Evolutionary conservation across 2,329 filamentous ascomycete genomes (phyloP).

Genomic region (Daldinia sp.): DNA sequence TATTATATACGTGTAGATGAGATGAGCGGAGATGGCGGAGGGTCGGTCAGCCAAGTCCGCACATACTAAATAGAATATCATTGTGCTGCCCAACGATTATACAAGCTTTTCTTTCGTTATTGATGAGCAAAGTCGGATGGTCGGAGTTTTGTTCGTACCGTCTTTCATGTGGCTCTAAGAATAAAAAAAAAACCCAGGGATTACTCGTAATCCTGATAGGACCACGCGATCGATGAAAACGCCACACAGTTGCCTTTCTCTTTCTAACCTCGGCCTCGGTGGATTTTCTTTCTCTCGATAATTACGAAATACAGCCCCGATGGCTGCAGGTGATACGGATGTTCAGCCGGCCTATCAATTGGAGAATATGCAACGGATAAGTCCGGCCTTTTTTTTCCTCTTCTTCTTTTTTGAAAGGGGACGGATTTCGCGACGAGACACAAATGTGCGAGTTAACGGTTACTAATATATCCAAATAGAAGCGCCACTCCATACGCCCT

Average conservation of each 20-base stretch:
- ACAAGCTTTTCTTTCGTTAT: neutral
- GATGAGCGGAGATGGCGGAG: constrained; percentile 1
- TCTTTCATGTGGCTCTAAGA: neutral
- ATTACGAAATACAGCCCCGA: constrained; percentile 5
- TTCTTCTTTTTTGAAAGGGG: neutral
- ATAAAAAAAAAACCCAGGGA: neutral
- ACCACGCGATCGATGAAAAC: neutral
- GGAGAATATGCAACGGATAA: neutral
- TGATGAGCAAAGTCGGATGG: neutral
- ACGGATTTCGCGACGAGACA: neutral
- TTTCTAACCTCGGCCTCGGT: neutral
- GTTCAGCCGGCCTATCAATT: neutral
- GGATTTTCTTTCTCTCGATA: neutral
- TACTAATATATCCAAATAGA: neutral
- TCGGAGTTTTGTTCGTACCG: constrained; percentile 1
- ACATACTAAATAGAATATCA: neutral
- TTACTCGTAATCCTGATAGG: constrained; percentile 4
- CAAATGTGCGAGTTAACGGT: neutral
- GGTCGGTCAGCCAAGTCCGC: constrained; percentile 2
- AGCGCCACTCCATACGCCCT: neutral
- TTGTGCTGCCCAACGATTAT: neutral
- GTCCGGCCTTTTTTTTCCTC: neutral
- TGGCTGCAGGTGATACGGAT: neutral
- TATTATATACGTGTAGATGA: neutral
- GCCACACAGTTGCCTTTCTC: neutral